phyloP scores from a whole-genome alignment of 2,329 filamentous ascomycete species.

The Penicillium sp. region DNA sequence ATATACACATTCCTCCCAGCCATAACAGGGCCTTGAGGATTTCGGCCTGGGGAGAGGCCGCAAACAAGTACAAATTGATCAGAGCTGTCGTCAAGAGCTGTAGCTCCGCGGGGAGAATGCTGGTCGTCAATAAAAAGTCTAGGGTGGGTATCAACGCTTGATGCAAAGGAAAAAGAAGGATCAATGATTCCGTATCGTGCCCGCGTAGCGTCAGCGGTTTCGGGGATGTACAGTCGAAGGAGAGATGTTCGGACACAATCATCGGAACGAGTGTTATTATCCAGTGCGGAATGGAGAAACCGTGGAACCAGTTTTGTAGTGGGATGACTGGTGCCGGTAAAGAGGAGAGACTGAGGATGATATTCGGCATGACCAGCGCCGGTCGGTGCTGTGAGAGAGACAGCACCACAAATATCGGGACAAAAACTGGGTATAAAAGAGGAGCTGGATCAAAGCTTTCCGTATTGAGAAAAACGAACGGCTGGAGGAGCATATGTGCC shows the following conservation, averaged over 20 bases:
- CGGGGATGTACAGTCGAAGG: constrained; percentile 32
- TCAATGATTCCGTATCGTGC: constrained; percentile 54
- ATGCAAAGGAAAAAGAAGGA: constrained; percentile 75
- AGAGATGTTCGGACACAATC: constrained; percentile 45
- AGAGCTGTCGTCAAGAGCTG: constrained; percentile 78
- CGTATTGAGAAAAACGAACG: constrained; percentile 55
- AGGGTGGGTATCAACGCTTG: constrained; percentile 68
- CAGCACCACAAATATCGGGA: constrained; percentile 72
- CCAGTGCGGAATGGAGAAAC: constrained; percentile 72
- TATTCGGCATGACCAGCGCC: constrained; percentile 65
- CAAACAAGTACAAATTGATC: constrained; percentile 73
- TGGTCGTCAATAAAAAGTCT: constrained; percentile 79
- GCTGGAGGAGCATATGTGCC: constrained; percentile 28
- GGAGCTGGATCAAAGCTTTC: constrained; percentile 84
- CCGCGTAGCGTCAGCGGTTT: constrained; percentile 30
- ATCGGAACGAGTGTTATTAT: constrained; percentile 66
- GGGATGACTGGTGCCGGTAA: constrained; percentile 70
- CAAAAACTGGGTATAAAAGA: constrained; percentile 73
- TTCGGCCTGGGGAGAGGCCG: constrained; percentile 72
- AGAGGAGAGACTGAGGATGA: constrained; percentile 73
- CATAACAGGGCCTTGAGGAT: constrained; percentile 82
- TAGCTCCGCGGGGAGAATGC: constrained; percentile 77
- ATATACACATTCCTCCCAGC: constrained; percentile 71
- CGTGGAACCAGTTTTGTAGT: constrained; percentile 51
- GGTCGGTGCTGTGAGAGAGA: constrained; percentile 62